Evolutionary conservation across 106 monocot species (phyloP).

Genomic region (Ottelia alismoides): DNA sequence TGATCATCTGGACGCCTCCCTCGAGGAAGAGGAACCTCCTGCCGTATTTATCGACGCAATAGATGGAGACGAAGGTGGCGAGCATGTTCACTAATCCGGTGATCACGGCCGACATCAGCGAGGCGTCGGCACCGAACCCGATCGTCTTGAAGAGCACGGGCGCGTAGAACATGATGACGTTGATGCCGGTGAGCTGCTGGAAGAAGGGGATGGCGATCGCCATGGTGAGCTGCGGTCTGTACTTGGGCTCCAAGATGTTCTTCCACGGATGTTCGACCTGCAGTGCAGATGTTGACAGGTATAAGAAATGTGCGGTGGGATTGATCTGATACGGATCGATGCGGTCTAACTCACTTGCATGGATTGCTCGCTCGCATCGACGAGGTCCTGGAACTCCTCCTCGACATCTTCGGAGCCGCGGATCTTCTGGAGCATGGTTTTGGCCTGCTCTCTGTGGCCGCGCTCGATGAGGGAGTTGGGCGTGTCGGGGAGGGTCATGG

Average conservation of each 20-base stretch:
- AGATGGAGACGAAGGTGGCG: slow-evolving; percentile 1
- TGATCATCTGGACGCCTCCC: slow-evolving; percentile 9
- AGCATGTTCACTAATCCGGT: slow-evolving; percentile 6
- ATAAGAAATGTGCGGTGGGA: too few species aligned
- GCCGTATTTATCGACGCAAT: slow-evolving; percentile 2
- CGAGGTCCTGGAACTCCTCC: not conserved
- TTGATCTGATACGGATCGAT: too few species aligned
- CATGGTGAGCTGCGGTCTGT: slow-evolving; percentile 9
- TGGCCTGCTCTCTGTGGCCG: slow-evolving; percentile 4
- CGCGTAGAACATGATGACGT: slow-evolving; percentile 21
- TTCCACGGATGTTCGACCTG: not conserved
- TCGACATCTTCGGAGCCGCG: slow-evolving; percentile 11
- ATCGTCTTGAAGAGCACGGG: slow-evolving; percentile 6
- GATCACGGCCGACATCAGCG: slow-evolving; percentile 10
- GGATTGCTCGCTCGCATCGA: not conserved
- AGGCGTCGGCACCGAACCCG: slow-evolving; percentile 10
- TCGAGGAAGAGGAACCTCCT: slow-evolving; percentile 1
- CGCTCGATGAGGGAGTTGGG: slow-evolving; percentile 9
- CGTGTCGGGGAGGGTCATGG: slow-evolving; percentile 1
- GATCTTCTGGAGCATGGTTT: slow-evolving; percentile 4
- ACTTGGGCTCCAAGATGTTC: slow-evolving; percentile 1
- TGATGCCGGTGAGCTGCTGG: slow-evolving; percentile 21
- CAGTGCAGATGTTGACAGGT: too few species aligned
- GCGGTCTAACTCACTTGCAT: too few species aligned
- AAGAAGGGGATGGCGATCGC: slow-evolving; percentile 10